Percentiles rank a stretch among this genome's conserved stretches.
These are phyloP conservation scores for Basidiobolus meristosporus DNA, from an alignment of 371 early-diverging fungal genomes.

Conservation along the genomic window DNA sequence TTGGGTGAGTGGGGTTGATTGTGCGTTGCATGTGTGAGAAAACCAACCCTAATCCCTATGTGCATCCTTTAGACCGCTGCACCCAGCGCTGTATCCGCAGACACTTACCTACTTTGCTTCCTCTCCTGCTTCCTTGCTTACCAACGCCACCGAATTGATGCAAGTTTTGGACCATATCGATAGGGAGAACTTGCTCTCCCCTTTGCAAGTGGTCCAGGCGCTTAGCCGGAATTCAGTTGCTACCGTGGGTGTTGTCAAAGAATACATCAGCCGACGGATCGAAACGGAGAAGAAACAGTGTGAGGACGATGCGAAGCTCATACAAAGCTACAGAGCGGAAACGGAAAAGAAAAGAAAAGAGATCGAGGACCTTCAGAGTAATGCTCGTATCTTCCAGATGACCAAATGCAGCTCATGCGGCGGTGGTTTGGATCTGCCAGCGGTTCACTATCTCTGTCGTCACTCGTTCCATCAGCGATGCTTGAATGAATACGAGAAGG, in stretches of 20 bases:
- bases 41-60: background rate
- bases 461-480: constrained; percentile 85
- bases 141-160: constrained; percentile 28
- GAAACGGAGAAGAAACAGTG: constrained; percentile 37
- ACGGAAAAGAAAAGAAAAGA: constrained; percentile 53
- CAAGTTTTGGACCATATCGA: constrained; percentile 70
- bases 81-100: constrained; percentile 63
- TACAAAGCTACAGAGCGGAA: constrained; percentile 57
- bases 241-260: constrained; percentile 66
- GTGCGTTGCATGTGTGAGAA: background rate
- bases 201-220: constrained; percentile 72
- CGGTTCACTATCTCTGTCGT: constrained; percentile 78
- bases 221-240: constrained; percentile 64
- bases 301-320: constrained; percentile 21
- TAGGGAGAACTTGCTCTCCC: constrained; percentile 62
- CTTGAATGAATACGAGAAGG: constrained; percentile 55
- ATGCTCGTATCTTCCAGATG: constrained; percentile 64
- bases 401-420: constrained; percentile 71
- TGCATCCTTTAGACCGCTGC: constrained; percentile 20
- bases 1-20: constrained; percentile 33
- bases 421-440: constrained; percentile 70
- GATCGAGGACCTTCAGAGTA: constrained; percentile 36
- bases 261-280: constrained; percentile 57
- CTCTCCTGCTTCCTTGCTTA: constrained; percentile 21
- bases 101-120: constrained; percentile 69